phyloP scores from a whole-genome alignment of 345 rosid genomes.

The Bruguiera sexangula region DNA sequence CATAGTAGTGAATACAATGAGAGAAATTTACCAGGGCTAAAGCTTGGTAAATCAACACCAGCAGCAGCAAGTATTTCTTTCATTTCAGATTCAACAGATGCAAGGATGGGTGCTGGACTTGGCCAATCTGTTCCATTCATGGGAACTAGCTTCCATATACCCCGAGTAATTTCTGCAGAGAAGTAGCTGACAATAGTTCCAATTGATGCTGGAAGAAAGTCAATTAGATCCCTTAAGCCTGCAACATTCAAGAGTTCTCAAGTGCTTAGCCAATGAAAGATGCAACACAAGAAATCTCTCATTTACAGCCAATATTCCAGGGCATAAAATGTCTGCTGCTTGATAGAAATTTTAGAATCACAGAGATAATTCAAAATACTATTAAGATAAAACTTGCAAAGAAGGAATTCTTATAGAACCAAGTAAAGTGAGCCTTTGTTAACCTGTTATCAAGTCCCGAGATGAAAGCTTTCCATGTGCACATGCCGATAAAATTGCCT shows the following conservation, averaged over 20 bases:
- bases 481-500: slow-evolving; percentile 68
- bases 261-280: not conserved
- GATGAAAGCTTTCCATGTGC: slow-evolving; percentile 65
- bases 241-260: slow-evolving; percentile 19
- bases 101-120: slow-evolving; percentile 50
- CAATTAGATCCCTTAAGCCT: slow-evolving; percentile 67
- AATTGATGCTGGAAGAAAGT: slow-evolving; percentile 61
- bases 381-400: slow-evolving; percentile 7
- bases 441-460: slow-evolving; percentile 63
- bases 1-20: not conserved
- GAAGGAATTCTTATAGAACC: slow-evolving; percentile 6
- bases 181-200: slow-evolving; percentile 54
- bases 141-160: slow-evolving; percentile 59
- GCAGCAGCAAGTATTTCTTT: slow-evolving; percentile 49
- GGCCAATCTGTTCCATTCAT: slow-evolving; percentile 84
- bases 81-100: slow-evolving; percentile 49
- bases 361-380: not conserved
- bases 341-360: not conserved
- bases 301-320: not conserved
- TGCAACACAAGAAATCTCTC: not conserved
- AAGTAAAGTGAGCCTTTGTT: slow-evolving; percentile 7
- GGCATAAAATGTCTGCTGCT: not conserved
- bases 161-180: slow-evolving; percentile 61
- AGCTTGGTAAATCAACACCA: slow-evolving; percentile 45
- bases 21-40: slow-evolving; percentile 36